Conservation (phyloP, 2,329 filamentous ascomycete species). For the Lojkania enalia region DNA sequence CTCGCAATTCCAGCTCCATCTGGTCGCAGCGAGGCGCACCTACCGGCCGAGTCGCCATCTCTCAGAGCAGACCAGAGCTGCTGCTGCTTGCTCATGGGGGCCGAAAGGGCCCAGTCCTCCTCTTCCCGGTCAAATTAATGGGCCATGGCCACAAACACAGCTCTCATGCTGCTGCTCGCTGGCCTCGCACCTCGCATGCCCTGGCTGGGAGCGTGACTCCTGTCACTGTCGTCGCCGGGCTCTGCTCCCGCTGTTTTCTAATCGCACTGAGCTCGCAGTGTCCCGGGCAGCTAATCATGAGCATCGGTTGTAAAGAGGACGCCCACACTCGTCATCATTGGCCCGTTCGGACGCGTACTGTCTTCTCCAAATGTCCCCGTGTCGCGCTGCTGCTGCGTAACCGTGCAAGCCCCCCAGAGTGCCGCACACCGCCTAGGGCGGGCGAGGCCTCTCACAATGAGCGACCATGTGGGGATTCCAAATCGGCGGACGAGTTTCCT, state of each 20-base stretch:
- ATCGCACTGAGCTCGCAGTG: constrained; percentile 7
- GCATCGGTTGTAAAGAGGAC: constrained; percentile 7
- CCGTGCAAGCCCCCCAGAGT: constrained; percentile 8
- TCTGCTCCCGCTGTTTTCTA: constrained; percentile 8
- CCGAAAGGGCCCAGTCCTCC: constrained; percentile 4
- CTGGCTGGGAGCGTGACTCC: neutral
- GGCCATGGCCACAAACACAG: constrained; percentile 18
- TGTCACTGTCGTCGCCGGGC: neutral
- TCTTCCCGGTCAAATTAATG: constrained; percentile 11
- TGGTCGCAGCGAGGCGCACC: neutral
- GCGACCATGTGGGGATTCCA: constrained; percentile 10
- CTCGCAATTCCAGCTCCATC: neutral
- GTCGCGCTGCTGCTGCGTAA: constrained; percentile 6
- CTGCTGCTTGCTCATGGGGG: constrained; percentile 8
- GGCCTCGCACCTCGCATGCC: constrained; percentile 9
- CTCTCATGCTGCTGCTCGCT: neutral
- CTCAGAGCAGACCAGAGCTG: neutral
- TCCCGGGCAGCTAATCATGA: neutral
- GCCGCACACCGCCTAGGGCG: constrained; percentile 17
- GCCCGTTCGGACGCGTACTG: constrained; percentile 1
- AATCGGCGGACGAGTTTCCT: constrained; percentile 5
- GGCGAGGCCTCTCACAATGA: constrained; percentile 3
- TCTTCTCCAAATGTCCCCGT: constrained; percentile 1
- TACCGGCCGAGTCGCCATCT: neutral
- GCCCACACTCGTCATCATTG: constrained; percentile 3